Conservation (phyloP, 257 asterid species). For the Nicotiana obtusifolia region DNA sequence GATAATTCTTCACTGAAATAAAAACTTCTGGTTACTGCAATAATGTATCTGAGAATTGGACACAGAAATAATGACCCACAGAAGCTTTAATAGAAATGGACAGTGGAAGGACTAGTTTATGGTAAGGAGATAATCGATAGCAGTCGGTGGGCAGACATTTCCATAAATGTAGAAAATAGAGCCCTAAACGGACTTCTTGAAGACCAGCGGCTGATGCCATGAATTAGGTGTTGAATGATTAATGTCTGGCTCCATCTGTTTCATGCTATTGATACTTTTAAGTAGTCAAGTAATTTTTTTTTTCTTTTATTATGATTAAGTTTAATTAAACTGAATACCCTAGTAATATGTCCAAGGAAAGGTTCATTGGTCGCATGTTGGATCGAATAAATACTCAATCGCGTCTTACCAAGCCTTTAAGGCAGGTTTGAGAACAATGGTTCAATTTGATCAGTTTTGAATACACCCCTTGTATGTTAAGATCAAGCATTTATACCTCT, state of each 20-base stretch:
- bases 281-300: not conserved
- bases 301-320: not conserved
- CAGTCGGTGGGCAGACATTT: constrained; percentile 18
- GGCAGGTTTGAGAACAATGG: too few species aligned
- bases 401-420: too few species aligned
- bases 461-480: too few species aligned
- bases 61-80: constrained; percentile 14
- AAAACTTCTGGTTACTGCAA: not conserved
- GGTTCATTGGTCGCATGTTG: too few species aligned
- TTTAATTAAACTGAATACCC: too few species aligned
- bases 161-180: not conserved
- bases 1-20: not conserved
- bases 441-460: too few species aligned
- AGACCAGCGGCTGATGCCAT: not conserved
- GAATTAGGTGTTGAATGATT: not conserved
- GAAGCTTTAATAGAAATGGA: not conserved
- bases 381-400: too few species aligned
- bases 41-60: not conserved
- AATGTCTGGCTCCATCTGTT: not conserved
- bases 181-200: not conserved
- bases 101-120: not conserved
- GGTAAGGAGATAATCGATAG: constrained; percentile 11
- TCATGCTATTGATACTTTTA: not conserved
- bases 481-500: too few species aligned
- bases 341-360: too few species aligned